Evolutionary conservation across 176 grass and related monocot genomes (phyloP), one percentile per base, ranked within the genome.

Genomic region (Microstegium vimineum): DNA sequence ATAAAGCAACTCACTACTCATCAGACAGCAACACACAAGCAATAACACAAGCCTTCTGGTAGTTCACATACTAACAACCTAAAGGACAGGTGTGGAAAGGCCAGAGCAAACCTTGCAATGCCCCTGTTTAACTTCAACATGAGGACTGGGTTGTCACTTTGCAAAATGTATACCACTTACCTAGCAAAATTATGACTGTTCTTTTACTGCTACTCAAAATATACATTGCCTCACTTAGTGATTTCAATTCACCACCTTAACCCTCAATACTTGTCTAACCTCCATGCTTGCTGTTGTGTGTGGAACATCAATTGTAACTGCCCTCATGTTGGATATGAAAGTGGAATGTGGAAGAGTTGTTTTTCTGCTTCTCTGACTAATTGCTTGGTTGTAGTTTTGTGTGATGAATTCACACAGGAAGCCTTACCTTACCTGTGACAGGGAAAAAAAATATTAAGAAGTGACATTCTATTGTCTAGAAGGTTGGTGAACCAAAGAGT

Each of bases 71-170:
- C 17, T 37, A 14, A 30, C 26, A 63, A 63, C 27, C n/a, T 33
- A 75, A 42, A 43, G 41, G 26, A 47, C 69, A 71, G 38, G n/a
- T 43, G 23, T 71, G 41, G 10, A 32, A 49, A 17, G 43, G 5
- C 16, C 26, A 0, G 18, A 20, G 6, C 42, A 31, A 22, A 31
- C 26, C 26, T 27, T 71, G n/a, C 6, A 45, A 71, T 43, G n/a
- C 27, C 8, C 38, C 70, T 52, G 28, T 51, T 74, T 51, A 22
- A 10, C 71, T n/a, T 56, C 4, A 56, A 47, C 52, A 74, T 34
- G 71, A 22, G 43, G 71, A 32, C 47, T 32, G 70, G 42, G 70
- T 73, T 73, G 70, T 46, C 71, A 73, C 43, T 73, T 73, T 32
- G 4, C 42, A 49, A 71, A 71, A 43, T 71, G 37, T 54, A 54